Evolutionary conservation across 2,329 filamentous ascomycete species (phyloP).

Genomic region (Colletotrichum trifolii): DNA sequence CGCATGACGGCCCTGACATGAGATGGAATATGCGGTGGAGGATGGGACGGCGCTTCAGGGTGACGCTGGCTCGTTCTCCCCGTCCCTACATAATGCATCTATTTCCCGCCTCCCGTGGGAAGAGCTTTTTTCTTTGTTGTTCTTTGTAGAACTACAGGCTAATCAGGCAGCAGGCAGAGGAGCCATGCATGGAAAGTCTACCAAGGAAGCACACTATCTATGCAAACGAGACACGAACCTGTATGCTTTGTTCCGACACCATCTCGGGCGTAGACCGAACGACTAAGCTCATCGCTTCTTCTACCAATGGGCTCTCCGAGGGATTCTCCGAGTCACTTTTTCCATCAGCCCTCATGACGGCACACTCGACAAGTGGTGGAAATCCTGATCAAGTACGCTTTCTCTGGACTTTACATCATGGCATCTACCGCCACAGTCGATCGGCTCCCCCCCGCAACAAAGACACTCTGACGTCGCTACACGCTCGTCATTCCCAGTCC

Average conservation of each 20-base stretch:
- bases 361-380: background rate
- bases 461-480: conserved; percentile 13
- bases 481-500: background rate
- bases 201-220: no score
- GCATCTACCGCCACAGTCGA: conserved; percentile 3
- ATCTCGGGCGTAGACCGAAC: no score
- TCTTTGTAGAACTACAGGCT: background rate
- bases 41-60: conserved; percentile 2
- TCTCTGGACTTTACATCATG: conserved; percentile 11
- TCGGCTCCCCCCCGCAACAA: background rate
- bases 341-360: background rate
- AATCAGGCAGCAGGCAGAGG: no score
- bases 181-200: no score
- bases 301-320: no score
- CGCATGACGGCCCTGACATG: conserved; percentile 22
- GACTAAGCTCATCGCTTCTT: no score
- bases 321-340: background rate
- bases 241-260: no score
- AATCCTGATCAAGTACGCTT: background rate
- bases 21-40: conserved; percentile 19
- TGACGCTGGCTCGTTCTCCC: background rate
- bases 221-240: no score
- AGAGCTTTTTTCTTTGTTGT: background rate
- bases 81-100: background rate
- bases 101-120: background rate